Percentiles rank a stretch among this genome's conserved stretches.
Conservation (phyloP, 805 yeast genomes). For the Teunomyces pallodes region DNA sequence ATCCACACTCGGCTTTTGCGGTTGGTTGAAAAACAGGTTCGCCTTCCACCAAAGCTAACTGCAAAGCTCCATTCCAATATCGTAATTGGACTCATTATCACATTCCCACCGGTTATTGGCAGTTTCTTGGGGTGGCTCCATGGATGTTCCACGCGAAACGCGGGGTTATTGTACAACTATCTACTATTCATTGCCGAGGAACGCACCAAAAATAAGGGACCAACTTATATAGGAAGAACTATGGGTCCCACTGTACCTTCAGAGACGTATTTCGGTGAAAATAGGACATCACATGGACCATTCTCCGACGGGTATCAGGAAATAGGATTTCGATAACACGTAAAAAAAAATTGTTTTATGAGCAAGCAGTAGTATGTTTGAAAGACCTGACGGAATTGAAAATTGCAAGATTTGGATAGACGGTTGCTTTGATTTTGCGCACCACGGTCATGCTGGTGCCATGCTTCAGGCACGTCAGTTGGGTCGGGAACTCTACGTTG, state of each 20-base stretch:
- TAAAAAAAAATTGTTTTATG: background rate
- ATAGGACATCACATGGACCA: background rate
- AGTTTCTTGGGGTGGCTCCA: constrained; percentile 75
- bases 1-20: constrained; percentile 68
- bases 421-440: constrained; percentile 97
- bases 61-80: constrained; percentile 79
- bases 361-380: constrained; percentile 26
- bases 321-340: background rate
- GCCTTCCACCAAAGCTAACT: constrained; percentile 55
- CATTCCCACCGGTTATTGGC: constrained; percentile 81
- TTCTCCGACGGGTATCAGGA: background rate
- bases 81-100: constrained; percentile 65
- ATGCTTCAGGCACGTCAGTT: constrained; percentile 87
- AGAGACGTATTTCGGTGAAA: background rate
- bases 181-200: constrained; percentile 13
- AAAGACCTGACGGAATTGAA: constrained; percentile 42
- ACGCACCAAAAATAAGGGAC: constrained; percentile 10
- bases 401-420: constrained; percentile 82
- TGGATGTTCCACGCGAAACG: constrained; percentile 86
- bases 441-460: constrained; percentile 97
- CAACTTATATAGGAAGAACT: constrained; percentile 4
- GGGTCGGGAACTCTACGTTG: constrained; percentile 75
- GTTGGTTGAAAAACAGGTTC: constrained; percentile 54
- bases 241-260: background rate
- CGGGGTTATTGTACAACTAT: constrained; percentile 63